Conservation (phyloP, 2,329 filamentous ascomycete genomes). For the Scopulariopsis brevicaulis region DNA sequence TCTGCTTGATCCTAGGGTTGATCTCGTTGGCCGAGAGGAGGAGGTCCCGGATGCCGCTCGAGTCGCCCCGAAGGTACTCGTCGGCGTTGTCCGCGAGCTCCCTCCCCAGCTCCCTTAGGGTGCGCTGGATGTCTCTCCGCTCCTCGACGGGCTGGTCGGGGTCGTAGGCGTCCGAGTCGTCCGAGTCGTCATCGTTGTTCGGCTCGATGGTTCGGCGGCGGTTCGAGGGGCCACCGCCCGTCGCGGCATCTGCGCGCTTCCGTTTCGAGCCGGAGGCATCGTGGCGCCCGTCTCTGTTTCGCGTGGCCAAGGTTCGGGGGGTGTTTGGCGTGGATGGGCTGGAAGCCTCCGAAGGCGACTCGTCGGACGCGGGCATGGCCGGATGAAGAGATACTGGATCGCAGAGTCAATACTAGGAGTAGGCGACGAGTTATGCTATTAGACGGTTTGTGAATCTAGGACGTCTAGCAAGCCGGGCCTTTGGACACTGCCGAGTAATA, state of each 20-base stretch:
- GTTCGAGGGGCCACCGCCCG: slow-evolving; percentile 7
- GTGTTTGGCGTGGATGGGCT: not conserved
- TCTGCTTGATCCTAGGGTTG: slow-evolving; percentile 67
- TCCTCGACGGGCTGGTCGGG: slow-evolving; percentile 71
- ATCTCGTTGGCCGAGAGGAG: slow-evolving; percentile 55
- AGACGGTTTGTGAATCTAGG: not conserved
- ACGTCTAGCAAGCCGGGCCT: not conserved
- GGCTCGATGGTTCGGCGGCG: slow-evolving; percentile 15
- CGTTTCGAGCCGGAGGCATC: slow-evolving; percentile 16
- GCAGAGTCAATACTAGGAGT: not conserved
- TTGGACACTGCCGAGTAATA: not conserved
- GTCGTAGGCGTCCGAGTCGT: slow-evolving; percentile 49
- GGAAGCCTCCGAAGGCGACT: not conserved
- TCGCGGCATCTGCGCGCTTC: slow-evolving; percentile 16
- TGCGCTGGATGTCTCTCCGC: slow-evolving; percentile 58
- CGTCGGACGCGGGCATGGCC: not conserved
- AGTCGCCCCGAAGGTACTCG: slow-evolving; percentile 57
- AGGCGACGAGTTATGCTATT: not conserved
- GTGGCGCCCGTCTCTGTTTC: not conserved
- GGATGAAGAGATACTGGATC: not conserved
- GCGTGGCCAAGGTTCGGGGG: not conserved
- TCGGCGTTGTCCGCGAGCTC: slow-evolving; percentile 55
- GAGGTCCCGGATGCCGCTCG: slow-evolving; percentile 52
- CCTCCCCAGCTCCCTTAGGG: slow-evolving; percentile 56
- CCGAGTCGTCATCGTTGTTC: slow-evolving; percentile 8